Base-by-base conservation (phyloP, 2,329 filamentous ascomycete genomes). In the Sclerotinia trifoliorum region DNA sequence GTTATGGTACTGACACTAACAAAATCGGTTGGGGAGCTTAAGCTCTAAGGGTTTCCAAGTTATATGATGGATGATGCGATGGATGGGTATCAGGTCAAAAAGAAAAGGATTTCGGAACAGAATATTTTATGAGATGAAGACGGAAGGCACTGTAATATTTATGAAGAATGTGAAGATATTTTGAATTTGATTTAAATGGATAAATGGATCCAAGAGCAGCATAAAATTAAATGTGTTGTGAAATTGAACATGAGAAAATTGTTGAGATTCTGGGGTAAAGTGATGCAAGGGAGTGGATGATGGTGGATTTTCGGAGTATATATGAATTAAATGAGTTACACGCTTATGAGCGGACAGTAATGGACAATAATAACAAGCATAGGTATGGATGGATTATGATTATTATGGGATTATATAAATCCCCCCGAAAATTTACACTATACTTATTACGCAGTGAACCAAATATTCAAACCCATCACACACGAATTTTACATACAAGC, bases 191-290 rank as follows among this genome's bases (percentile, higher is more conserved):
- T 44, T 57, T 57, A 42, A 29, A 29, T 29, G 29, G 29, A 29
- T 29, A 29, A 39, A 57, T n/a, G 10, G 15, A 15, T 15, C 11
- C 5, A 17, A 17, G 44, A 61, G 49, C 26, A 49, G 35, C 42
- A 49, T 61, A 17, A 61, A 61, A 15, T 32, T n/a, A 35, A 15
- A 60, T 32, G 42, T 46, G n/a, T 49, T 17, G 26, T 35, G 26
- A 62, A 62, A 62, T 62, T 49, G 46, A 8, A 51, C 2, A 24
- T 10, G 5, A 26, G 11, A n/a, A 62, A 62, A 51, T 49, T 62
- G 58, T 62, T 62, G 58, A 62, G 58, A 62, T 49, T 49, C 58
- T 62, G 58, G 58, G 58, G 58, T 62, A 62, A 49, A n/a, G 44
- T 35, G 26, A 61, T 61, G 58, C 58, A 61, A 61, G 58, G 44